Evolutionary conservation across 2,329 filamentous ascomycete species (phyloP), one percentile per base, ranked within the genome.

Genomic region (Colletotrichum plurivorum): DNA sequence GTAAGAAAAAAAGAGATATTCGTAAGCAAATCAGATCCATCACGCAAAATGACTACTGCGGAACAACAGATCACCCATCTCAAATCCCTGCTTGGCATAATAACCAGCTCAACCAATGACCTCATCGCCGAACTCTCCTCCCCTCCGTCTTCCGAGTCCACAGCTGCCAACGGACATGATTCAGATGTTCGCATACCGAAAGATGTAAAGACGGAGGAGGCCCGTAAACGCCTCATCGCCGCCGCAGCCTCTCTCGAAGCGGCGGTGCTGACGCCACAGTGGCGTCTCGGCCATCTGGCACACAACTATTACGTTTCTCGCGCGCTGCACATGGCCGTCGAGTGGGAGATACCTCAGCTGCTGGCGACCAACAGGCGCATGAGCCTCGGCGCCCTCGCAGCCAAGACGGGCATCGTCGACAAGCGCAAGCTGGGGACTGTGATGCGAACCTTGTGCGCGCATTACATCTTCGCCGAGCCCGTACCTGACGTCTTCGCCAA

Each of bases 241-340:
- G 61, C 62, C 7, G 45, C 49, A 18, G 36, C 49, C 8, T 66
- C 62, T 3, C 61, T 60, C 43, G 62, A 60, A 31, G 49, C 62
- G n/a, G 55, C 66, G 9, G 25, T 69, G 6, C 16, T 65, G n/a
- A 55, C 66, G 41, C 66, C 66, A 8, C 66, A 69, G 9, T 69
- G 61, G 66, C 66, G 61, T 10, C 61, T 65, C 31, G 48, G 54
- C 16, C 66, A 69, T 22, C 27, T 69, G 31, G 61, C 66, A 3
- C 53, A 65, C 31, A 54, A 20, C 43, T 69, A 69, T 10, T 59
- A 51, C 20, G 54, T 65, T 22, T 55, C 66, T 12, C 66, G 61
- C 41, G 61, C 61, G 22, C 66, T 65, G n/a, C 66, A 69, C 22
- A 65, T 69, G 61, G 66, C 41, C 5, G 66, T 65, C 15, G 66